Conservation (phyloP, 305 asterid genomes). For the Solanum hybrid region DNA sequence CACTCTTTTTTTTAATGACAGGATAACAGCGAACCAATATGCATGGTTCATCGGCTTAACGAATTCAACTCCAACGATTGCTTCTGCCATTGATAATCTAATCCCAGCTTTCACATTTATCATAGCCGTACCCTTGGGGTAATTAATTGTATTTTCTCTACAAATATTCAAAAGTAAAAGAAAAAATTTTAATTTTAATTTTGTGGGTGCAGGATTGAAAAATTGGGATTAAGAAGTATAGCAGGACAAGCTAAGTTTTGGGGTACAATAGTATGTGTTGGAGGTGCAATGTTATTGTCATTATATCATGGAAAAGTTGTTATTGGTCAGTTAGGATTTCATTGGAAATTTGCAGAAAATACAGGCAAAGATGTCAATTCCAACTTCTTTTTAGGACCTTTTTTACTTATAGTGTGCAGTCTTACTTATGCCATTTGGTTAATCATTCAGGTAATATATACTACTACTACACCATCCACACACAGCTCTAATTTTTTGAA, state of each 20-base stretch:
- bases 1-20: constrained; percentile 5
- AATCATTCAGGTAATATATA: constrained; percentile 44
- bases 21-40: constrained; percentile 64
- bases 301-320: constrained; percentile 51
- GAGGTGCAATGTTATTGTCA: constrained; percentile 67
- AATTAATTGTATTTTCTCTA: neutral
- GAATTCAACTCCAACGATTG: constrained; percentile 74
- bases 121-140: constrained; percentile 67
- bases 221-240: constrained; percentile 37
- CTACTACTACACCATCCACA: neutral
- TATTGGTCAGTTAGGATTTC: constrained; percentile 43
- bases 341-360: constrained; percentile 54
- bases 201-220: constrained; percentile 38
- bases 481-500: neutral
- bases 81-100: constrained; percentile 64
- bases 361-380: constrained; percentile 18
- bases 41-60: constrained; percentile 65
- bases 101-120: constrained; percentile 73
- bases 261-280: constrained; percentile 65
- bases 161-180: neutral
- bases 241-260: constrained; percentile 61
- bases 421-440: constrained; percentile 76
- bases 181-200: neutral
- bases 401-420: constrained; percentile 53
- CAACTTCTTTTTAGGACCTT: constrained; percentile 45